A percentile compares a stretch with the other conserved stretches of the same genome.
These are phyloP conservation scores for Wickerhamomyces alni DNA, from an alignment of 805 yeast genomes.

Conservation along the genomic window DNA sequence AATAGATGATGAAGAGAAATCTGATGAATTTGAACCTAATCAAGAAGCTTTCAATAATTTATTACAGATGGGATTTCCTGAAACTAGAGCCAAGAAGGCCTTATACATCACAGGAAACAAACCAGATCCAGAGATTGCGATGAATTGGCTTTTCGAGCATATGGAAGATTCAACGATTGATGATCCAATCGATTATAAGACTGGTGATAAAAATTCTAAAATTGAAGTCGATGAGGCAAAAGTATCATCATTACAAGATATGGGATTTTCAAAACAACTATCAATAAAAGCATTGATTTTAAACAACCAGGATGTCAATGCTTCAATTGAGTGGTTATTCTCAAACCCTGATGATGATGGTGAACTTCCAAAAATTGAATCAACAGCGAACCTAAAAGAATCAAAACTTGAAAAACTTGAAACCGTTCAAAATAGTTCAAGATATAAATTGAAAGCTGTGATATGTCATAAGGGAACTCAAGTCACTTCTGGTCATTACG, in stretches of 20 bases:
- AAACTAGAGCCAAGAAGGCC: slow-evolving; percentile 58
- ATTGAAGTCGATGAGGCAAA: slow-evolving; percentile 32
- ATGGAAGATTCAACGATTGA: slow-evolving; percentile 83
- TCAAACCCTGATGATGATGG: slow-evolving; percentile 76
- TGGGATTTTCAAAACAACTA: slow-evolving; percentile 72
- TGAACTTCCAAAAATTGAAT: slow-evolving; percentile 33
- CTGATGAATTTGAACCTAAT: slow-evolving; percentile 46
- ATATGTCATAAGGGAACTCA: slow-evolving; percentile 85
- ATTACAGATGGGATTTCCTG: slow-evolving; percentile 83
- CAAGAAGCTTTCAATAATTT: slow-evolving; percentile 48
- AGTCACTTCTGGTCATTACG: slow-evolving; percentile 87
- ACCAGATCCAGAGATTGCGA: slow-evolving; percentile 57
- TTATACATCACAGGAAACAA: slow-evolving; percentile 66
- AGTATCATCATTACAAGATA: slow-evolving; percentile 44
- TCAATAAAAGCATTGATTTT: slow-evolving; percentile 68
- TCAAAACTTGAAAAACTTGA: slow-evolving; percentile 6
- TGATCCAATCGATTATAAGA: slow-evolving; percentile 25
- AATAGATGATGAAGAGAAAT: slow-evolving; percentile 17
- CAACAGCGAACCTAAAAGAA: slow-evolving; percentile 5
- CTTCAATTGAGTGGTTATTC: slow-evolving; percentile 90
- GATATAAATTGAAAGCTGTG: slow-evolving; percentile 52
- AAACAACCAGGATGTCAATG: slow-evolving; percentile 56
- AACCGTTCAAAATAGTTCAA: slow-evolving; percentile 13
- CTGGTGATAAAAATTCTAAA: slow-evolving; percentile 8
- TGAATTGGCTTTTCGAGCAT: slow-evolving; percentile 87